phyloP scores from a whole-genome alignment of 1,284 basidiomycete genomes.

The Cutaneotrichosporon daszewskae region DNA sequence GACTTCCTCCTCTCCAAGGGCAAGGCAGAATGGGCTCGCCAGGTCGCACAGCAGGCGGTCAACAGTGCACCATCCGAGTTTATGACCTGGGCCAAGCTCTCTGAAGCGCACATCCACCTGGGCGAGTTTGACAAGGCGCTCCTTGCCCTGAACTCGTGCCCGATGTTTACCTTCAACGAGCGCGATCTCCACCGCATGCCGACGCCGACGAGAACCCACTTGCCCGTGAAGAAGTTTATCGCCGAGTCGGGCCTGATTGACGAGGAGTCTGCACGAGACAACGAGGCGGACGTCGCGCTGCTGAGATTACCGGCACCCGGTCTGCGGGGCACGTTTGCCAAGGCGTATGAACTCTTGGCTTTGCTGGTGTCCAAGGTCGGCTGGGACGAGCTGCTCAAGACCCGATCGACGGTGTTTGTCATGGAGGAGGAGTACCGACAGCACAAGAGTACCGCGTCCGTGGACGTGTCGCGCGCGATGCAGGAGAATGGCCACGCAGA shows the following conservation, averaged over 20 bases:
- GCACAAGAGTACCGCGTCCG: conserved; percentile 55
- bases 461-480: conserved; percentile 20
- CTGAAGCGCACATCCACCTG: conserved; percentile 87
- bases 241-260: conserved; percentile 61
- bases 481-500: conserved; percentile 49
- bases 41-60: conserved; percentile 88
- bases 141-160: conserved; percentile 94
- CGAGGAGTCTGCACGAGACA: conserved; percentile 62
- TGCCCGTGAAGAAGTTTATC: conserved; percentile 80
- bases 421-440: conserved; percentile 98
- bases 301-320: conserved; percentile 89
- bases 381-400: conserved; percentile 96
- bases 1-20: conserved; percentile 82
- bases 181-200: conserved; percentile 87
- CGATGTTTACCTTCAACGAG: conserved; percentile 99
- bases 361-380: conserved; percentile 87
- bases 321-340: conserved; percentile 89
- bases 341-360: conserved; percentile 86
- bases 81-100: conserved; percentile 96
- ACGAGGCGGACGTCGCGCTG: conserved; percentile 90
- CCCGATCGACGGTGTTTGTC: conserved; percentile 89
- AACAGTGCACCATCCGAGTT: conserved; percentile 98
- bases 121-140: conserved; percentile 79
- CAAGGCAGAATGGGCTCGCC: conserved; percentile 80
- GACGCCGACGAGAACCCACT: conserved; percentile 71